Evolutionary conservation across 306 rosid genomes (phyloP).

Genomic region (Gynostemma pentaphyllum): DNA sequence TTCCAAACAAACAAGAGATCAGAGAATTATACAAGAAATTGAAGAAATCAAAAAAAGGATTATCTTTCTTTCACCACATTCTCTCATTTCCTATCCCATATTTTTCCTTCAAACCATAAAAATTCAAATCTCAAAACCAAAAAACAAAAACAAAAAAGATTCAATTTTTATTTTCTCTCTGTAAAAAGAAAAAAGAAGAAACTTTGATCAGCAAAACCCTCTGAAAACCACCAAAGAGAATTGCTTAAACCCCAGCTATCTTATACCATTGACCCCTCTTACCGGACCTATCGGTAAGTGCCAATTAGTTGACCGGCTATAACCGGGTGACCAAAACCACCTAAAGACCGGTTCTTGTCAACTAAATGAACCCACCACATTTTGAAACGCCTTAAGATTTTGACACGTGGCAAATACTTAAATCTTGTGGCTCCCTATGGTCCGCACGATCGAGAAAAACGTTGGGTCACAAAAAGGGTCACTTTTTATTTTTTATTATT

Average conservation of each 20-base stretch:
- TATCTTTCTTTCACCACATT: constrained; percentile 10
- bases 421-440: constrained; percentile 43
- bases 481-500: not conserved
- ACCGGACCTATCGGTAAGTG: constrained; percentile 47
- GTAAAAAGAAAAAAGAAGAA: not conserved
- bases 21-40: constrained; percentile 23
- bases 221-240: constrained; percentile 31
- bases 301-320: constrained; percentile 27
- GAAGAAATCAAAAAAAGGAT: constrained; percentile 14
- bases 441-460: constrained; percentile 61
- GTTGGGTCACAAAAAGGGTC: constrained; percentile 38
- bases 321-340: constrained; percentile 41
- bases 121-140: not conserved
- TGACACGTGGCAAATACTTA: constrained; percentile 16
- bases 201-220: constrained; percentile 64
- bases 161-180: constrained; percentile 6
- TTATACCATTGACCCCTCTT: constrained; percentile 55
- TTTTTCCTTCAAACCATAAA: constrained; percentile 10
- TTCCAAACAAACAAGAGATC: constrained; percentile 21
- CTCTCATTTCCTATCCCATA: constrained; percentile 26
- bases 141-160: not conserved
- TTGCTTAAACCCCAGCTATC: constrained; percentile 59
- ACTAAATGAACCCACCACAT: constrained; percentile 28
- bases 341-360: constrained; percentile 65
- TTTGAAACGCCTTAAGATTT: constrained; percentile 13